Percentiles rank a stretch among this genome's conserved stretches.
Conservation (phyloP, 2,329 filamentous ascomycete genomes). For the Ceratocystis albifundus region DNA sequence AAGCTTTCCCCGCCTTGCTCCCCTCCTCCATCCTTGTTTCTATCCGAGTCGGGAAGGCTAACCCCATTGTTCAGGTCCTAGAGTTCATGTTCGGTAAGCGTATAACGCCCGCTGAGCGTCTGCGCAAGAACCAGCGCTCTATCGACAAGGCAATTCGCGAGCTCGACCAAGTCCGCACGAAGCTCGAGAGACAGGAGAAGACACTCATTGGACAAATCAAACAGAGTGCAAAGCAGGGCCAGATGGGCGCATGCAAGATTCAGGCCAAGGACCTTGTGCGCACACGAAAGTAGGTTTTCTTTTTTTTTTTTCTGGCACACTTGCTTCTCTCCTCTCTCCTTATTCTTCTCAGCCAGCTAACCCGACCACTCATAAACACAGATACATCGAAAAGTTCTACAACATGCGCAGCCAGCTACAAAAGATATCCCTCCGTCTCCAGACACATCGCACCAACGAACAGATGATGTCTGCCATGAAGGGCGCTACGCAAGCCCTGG, state of each 20-base stretch:
- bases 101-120: conserved; percentile 87
- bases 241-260: conserved; percentile 97
- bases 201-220: conserved; percentile 93
- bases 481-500: conserved; percentile 80
- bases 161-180: conserved; percentile 84
- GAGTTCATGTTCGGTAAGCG: conserved; percentile 99
- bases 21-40: neutral
- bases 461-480: conserved; percentile 99
- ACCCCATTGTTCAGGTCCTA: conserved; percentile 53
- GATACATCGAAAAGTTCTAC: conserved; percentile 97
- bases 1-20: conserved; percentile 16
- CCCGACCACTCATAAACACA: conserved; percentile 28
- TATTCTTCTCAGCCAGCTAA: neutral
- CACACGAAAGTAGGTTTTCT: conserved; percentile 55
- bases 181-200: conserved; percentile 98
- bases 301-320: conserved; percentile 15
- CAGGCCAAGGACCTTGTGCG: conserved; percentile 94
- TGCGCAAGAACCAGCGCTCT: conserved; percentile 88
- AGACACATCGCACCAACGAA: conserved; percentile 97
- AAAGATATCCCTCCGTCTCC: conserved; percentile 86
- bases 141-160: conserved; percentile 96
- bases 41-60: neutral
- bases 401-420: conserved; percentile 95
- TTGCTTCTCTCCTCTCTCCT: conserved; percentile 7
- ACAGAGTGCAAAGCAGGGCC: conserved; percentile 93